A percentile compares a stretch with the other conserved stretches of the same genome.
These are phyloP conservation scores for Globisporangium abappressorium DNA, from an alignment of 352 stramenopile genomes.

Conservation along the genomic window DNA sequence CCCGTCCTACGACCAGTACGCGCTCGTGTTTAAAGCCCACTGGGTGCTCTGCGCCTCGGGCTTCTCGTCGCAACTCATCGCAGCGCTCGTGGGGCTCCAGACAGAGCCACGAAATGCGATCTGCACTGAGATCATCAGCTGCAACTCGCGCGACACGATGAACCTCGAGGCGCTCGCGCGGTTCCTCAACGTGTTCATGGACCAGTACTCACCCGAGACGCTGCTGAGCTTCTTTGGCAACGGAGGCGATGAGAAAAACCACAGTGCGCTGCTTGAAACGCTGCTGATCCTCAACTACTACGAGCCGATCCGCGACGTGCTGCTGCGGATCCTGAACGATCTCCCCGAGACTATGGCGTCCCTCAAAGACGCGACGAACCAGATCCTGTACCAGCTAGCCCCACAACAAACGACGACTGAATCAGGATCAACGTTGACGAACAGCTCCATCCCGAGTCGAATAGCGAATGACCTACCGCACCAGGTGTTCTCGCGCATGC, in stretches of 20 bases:
- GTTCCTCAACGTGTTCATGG: conserved; percentile 65
- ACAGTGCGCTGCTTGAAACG: conserved; percentile 46
- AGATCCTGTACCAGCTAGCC: conserved; percentile 56
- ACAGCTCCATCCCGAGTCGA: conserved; percentile 19
- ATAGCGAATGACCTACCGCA: conserved; percentile 36
- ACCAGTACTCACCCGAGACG: conserved; percentile 57
- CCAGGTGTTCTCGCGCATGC: conserved; percentile 60
- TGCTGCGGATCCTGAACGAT: conserved; percentile 60
- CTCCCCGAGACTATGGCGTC: conserved; percentile 13
- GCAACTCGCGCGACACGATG: conserved; percentile 59
- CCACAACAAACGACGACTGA: conserved; percentile 16
- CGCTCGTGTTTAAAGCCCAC: conserved; percentile 52
- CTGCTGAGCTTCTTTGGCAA: conserved; percentile 50
- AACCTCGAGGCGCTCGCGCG: conserved; percentile 56
- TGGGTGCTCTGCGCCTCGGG: conserved; percentile 58
- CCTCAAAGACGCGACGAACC: conserved; percentile 27
- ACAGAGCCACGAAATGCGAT: conserved; percentile 24
- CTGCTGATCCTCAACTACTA: conserved; percentile 63
- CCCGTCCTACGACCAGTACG: conserved; percentile 65
- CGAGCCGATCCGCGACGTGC: conserved; percentile 59
- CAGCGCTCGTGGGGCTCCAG: conserved; percentile 52
- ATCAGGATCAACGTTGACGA: conserved; percentile 10
- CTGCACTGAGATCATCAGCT: conserved; percentile 33
- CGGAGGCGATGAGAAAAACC: conserved; percentile 14
- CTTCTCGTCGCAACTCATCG: conserved; percentile 61